Percentiles rank a stretch among this genome's conserved stretches.
Conservation (phyloP, 345 rosid genomes). For the Eucalyptus erythrocorys region DNA sequence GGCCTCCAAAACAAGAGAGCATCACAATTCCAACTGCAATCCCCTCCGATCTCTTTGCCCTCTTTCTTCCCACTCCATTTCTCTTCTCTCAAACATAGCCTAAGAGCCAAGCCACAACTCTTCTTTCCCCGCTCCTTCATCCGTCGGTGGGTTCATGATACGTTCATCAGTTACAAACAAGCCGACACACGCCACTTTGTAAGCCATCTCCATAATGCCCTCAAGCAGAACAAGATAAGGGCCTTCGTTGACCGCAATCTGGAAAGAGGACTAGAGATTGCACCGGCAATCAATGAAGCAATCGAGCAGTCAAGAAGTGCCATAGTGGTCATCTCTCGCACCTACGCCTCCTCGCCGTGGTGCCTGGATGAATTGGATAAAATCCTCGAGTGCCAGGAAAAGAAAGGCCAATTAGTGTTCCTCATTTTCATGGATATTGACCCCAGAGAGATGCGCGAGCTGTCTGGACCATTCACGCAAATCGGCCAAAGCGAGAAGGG, state of each 20-base stretch:
- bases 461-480: neutral
- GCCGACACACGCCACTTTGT: neutral
- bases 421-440: neutral
- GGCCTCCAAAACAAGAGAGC: neutral
- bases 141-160: neutral
- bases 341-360: neutral
- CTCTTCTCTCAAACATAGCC: neutral
- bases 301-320: neutral
- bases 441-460: neutral
- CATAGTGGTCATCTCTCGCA: neutral
- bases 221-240: neutral
- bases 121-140: neutral
- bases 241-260: neutral
- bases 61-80: neutral
- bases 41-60: neutral
- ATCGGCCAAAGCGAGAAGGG: neutral
- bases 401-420: neutral
- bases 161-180: neutral
- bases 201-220: neutral
- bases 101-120: neutral
- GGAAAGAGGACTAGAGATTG: neutral
- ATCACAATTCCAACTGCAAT: neutral
- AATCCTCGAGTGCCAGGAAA: neutral
- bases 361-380: neutral
- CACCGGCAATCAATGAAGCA: neutral